Percentiles rank a stretch among this genome's conserved stretches.
phyloP scores from a whole-genome alignment of 1,284 basidiomycete genomes.

The Inonotus hispidus region DNA sequence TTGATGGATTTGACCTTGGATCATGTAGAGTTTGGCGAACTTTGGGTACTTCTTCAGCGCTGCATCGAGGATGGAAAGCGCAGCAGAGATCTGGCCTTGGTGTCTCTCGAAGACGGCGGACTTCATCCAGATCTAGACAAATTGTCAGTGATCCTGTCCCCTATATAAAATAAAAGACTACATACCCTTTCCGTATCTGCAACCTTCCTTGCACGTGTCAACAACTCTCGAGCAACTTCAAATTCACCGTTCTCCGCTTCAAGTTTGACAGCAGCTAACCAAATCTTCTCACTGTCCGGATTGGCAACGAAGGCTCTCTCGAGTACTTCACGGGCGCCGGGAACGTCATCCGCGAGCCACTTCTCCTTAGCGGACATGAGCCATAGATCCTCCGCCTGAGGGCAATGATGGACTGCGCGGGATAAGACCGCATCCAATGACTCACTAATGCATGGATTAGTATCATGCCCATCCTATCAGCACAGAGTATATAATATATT shows the following conservation, averaged over 20 bases:
- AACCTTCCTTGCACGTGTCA: slow-evolving; percentile 83
- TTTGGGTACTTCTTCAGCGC: slow-evolving; percentile 80
- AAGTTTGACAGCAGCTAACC: slow-evolving; percentile 94
- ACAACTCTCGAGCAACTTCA: slow-evolving; percentile 78
- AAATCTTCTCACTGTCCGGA: slow-evolving; percentile 95
- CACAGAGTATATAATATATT: slow-evolving; percentile 17
- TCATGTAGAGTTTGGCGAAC: slow-evolving; percentile 93
- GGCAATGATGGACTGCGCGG: slow-evolving; percentile 83
- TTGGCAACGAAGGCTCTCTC: slow-evolving; percentile 92
- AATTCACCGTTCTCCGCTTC: slow-evolving; percentile 93
- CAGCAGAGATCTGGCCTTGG: slow-evolving; percentile 69
- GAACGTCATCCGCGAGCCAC: slow-evolving; percentile 85
- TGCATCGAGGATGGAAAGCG: slow-evolving; percentile 68
- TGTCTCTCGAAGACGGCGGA: slow-evolving; percentile 92
- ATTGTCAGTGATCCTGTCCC: slow-evolving; percentile 6
- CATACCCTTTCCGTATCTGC: slow-evolving; percentile 87
- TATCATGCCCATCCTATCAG: slow-evolving; percentile 1
- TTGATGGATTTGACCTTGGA: slow-evolving; percentile 88
- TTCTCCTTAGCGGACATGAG: slow-evolving; percentile 96
- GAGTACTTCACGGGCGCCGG: slow-evolving; percentile 81
- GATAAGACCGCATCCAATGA: slow-evolving; percentile 80
- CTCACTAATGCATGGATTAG: slow-evolving; percentile 40
- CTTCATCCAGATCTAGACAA: slow-evolving; percentile 92
- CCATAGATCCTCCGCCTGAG: slow-evolving; percentile 95
- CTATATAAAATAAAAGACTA: slow-evolving; percentile 16